Evolutionary conservation across 176 grass and related monocot species (phyloP).

Genomic region (Phoenix roebelenii): DNA sequence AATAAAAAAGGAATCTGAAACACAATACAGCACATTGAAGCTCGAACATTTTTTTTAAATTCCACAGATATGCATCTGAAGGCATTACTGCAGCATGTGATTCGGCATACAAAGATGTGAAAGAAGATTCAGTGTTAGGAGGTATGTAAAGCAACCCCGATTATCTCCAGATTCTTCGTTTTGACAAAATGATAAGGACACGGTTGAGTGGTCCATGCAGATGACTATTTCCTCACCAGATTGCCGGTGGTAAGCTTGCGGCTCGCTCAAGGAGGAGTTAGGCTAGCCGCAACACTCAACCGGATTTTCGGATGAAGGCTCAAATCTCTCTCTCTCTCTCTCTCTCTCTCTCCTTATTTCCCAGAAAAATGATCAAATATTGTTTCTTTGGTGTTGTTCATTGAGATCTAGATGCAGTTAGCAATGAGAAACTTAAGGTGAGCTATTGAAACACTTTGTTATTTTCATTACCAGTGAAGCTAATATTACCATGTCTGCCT

Average conservation of each 20-base stretch:
- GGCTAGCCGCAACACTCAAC: slow-evolving; percentile 56
- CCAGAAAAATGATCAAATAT: too few species aligned
- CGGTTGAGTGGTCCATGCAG: slow-evolving; percentile 17
- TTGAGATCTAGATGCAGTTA: too few species aligned
- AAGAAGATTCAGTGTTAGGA: slow-evolving; percentile 19
- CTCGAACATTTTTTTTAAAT: too few species aligned
- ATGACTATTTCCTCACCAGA: slow-evolving; percentile 54
- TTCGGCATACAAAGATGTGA: slow-evolving; percentile 49
- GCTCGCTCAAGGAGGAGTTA: slow-evolving; percentile 41
- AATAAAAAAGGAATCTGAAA: too few species aligned
- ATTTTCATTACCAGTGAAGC: too few species aligned
- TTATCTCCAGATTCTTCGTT: neutral
- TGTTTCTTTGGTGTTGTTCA: too few species aligned
- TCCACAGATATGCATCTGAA: slow-evolving; percentile 46
- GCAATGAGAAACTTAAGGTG: too few species aligned
- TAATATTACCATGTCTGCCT: too few species aligned
- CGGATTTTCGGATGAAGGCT: slow-evolving; percentile 30
- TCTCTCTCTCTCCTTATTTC: too few species aligned
- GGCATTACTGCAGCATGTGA: slow-evolving; percentile 48
- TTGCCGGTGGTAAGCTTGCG: slow-evolving; percentile 29
- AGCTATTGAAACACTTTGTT: too few species aligned
- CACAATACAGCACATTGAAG: too few species aligned
- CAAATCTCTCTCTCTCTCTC: too few species aligned
- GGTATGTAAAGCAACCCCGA: slow-evolving; percentile 14
- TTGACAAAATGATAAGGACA: neutral